Base-by-base conservation (phyloP, 495 filamentous ascomycete species). In the Pyronema domesticum region DNA sequence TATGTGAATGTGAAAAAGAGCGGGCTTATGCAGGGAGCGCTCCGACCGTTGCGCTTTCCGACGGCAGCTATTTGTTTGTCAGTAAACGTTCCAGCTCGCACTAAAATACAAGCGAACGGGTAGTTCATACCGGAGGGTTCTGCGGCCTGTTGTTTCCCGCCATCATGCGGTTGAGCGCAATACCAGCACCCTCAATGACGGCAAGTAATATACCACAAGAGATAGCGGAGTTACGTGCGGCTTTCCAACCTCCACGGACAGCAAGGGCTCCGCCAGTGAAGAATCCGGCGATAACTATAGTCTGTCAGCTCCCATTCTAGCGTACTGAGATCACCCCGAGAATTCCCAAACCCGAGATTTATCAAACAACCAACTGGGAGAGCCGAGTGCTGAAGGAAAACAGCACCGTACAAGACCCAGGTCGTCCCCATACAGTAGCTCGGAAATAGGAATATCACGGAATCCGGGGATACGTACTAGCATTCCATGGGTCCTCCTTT, bases 401-500 rank as follows among this genome's bases (percentile, higher is more conserved):
- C 23, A 30, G 23, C 23, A 2, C 23, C 23, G 5, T 30, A 30
- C 1, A 30, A 30, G 23, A 5, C 23, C 23, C 23, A 30, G 5
- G 23, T 30, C 23, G 23, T 30, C 23, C 23, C 23, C 23, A 30
- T 5, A 30, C 23, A 30, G 23, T 30, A 30, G 23, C 23, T 30
- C 5, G 23, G 23, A 30, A 30, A 5, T 30, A 30, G 23, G 23
- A 30, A 5, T 30, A 5, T 30, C 23, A 30, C 2, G 5, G 23
- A 30, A 30, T 30, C 23, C 23, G 23, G 23, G 23, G 23, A 30
- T 30, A 30, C 78, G 36, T 80, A 77, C 84, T 94, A 57, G 86
- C 86, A 73, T 95, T 95, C 72, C 83, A 95, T 35, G 91, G 88
- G 67, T 96, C 89, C 67, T 98, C 89, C 80, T 95, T 96, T 72